Evolutionary conservation across 495 filamentous ascomycete species (phyloP).

Genomic region (Lasiosphaeris hirsuta): DNA sequence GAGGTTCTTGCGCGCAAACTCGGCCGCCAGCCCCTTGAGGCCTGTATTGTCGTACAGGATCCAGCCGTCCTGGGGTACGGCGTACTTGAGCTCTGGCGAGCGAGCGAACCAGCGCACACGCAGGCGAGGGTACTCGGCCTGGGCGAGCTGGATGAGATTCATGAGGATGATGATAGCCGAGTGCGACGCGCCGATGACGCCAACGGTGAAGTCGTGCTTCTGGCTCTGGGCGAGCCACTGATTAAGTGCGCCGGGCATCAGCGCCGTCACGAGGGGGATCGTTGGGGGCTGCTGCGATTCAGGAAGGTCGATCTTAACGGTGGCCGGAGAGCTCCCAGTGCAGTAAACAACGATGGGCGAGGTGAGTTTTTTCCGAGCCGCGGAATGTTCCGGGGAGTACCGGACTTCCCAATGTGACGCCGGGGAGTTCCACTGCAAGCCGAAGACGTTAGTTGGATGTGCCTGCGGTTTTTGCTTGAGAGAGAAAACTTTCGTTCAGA

Average conservation of each 20-base stretch:
- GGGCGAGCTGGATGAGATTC: constrained; percentile 44
- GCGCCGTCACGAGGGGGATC: constrained; percentile 14
- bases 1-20: constrained; percentile 25
- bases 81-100: constrained; percentile 20
- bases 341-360: constrained; percentile 22
- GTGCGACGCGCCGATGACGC: constrained; percentile 23
- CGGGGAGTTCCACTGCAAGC: no score
- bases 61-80: constrained; percentile 16
- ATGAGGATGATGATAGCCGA: constrained; percentile 39
- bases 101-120: constrained; percentile 27
- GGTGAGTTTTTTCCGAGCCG: neutral
- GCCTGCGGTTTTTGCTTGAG: no score
- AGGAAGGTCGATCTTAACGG: neutral
- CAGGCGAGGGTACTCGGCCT: constrained; percentile 42
- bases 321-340: constrained; percentile 16
- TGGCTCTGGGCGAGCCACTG: neutral
- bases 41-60: constrained; percentile 33
- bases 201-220: constrained; percentile 8
- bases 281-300: neutral
- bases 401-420: neutral
- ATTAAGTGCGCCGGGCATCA: constrained; percentile 5
- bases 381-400: neutral
- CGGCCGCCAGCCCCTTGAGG: constrained; percentile 33
- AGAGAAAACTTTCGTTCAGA: neutral
- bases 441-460: no score